Conservation (phyloP, 768 basidiomycete species). For the Pulveroboletus sp. region DNA sequence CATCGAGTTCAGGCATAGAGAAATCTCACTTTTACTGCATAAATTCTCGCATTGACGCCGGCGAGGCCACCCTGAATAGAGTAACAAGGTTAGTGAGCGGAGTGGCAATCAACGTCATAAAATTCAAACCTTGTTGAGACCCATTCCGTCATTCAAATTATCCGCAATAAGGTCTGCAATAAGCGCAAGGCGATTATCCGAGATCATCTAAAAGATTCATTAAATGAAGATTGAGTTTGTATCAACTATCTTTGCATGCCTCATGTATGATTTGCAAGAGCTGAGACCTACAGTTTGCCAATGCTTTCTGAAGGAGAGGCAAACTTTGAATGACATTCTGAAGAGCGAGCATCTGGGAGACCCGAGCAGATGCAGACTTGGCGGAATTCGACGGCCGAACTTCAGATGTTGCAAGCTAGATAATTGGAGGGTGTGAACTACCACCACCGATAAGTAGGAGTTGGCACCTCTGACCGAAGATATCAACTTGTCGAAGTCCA, state of each 20-base stretch:
- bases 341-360: slow-evolving; percentile 76
- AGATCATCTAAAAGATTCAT: slow-evolving; percentile 51
- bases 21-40: slow-evolving; percentile 67
- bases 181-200: slow-evolving; percentile 61
- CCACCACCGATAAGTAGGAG: background rate
- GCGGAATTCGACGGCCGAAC: slow-evolving; percentile 47
- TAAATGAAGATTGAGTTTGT: background rate
- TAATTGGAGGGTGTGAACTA: background rate
- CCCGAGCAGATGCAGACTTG: slow-evolving; percentile 62
- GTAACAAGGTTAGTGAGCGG: background rate
- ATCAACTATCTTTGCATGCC: slow-evolving; percentile 32
- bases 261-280: slow-evolving; percentile 59
- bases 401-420: slow-evolving; percentile 66
- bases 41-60: slow-evolving; percentile 76
- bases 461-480: slow-evolving; percentile 43
- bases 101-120: background rate
- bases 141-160: slow-evolving; percentile 70
- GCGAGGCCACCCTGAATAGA: slow-evolving; percentile 57
- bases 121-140: slow-evolving; percentile 50
- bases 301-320: slow-evolving; percentile 56
- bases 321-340: slow-evolving; percentile 67
- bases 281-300: slow-evolving; percentile 52
- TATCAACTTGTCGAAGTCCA: slow-evolving; percentile 87
- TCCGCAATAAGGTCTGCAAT: slow-evolving; percentile 57
- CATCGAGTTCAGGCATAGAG: background rate